Percentiles rank a stretch among this genome's conserved stretches.
These are phyloP conservation scores for Aspergillus eucalypticola DNA, from an alignment of 2,329 filamentous ascomycete genomes.

Conservation along the genomic window DNA sequence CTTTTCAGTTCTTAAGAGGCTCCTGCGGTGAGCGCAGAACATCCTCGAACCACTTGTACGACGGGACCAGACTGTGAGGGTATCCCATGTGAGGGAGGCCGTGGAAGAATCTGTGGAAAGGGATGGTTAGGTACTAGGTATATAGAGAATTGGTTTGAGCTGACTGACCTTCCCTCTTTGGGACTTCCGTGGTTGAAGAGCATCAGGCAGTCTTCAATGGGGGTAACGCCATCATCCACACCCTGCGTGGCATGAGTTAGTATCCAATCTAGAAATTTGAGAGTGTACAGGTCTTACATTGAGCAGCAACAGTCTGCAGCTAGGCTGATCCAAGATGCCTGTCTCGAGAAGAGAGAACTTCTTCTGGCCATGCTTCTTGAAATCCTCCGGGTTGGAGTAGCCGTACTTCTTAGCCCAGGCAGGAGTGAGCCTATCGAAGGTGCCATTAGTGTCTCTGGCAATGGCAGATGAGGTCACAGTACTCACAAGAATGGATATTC, in stretches of 20 bases:
- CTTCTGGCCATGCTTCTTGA: constrained; percentile 56
- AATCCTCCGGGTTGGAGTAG: constrained; percentile 58
- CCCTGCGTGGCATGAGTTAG: constrained; percentile 45
- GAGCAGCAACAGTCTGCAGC: constrained; percentile 60
- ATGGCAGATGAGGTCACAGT: no score
- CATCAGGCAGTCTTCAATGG: constrained; percentile 67
- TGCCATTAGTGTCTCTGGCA: background rate
- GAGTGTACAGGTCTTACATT: constrained; percentile 49
- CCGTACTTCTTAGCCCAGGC: constrained; percentile 65
- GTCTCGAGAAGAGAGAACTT: constrained; percentile 64
- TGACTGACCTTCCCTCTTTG: constrained; percentile 60
- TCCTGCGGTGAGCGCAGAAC: constrained; percentile 22
- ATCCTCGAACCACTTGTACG: constrained; percentile 42
- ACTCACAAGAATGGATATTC: constrained; percentile 64
- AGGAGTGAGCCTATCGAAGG: constrained; percentile 35
- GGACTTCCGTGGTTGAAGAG: constrained; percentile 65
- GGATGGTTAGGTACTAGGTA: background rate
- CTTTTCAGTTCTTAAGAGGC: constrained; percentile 25
- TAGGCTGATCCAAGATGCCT: constrained; percentile 58
- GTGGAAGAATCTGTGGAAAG: constrained; percentile 52
- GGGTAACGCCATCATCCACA: constrained; percentile 64
- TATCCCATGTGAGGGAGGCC: constrained; percentile 68
- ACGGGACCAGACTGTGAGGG: constrained; percentile 48
- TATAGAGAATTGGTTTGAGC: background rate
- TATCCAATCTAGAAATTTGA: background rate